These are phyloP conservation scores for Podosphaera fusca DNA, from an alignment of 2,329 filamentous ascomycete species.

Conservation along the genomic window DNA sequence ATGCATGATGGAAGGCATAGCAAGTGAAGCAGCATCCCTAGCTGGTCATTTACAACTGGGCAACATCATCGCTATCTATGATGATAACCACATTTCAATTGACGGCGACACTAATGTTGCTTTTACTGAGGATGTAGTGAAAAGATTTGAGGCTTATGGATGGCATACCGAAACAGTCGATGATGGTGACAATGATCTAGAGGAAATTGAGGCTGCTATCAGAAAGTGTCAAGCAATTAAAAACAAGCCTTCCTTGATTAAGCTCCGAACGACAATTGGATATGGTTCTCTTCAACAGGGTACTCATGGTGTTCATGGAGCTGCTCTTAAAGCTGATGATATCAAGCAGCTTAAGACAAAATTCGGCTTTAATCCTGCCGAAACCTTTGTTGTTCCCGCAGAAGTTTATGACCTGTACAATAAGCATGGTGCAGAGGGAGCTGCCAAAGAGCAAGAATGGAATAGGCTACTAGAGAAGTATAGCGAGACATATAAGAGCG, in stretches of 20 bases:
- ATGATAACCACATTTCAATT: constrained; percentile 93
- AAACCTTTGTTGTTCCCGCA: constrained; percentile 83
- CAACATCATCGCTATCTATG: constrained; percentile 91
- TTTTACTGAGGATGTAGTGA: constrained; percentile 89
- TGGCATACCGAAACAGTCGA: constrained; percentile 76
- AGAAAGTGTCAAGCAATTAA: constrained; percentile 65
- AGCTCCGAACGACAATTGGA: constrained; percentile 91
- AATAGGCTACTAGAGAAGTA: constrained; percentile 84
- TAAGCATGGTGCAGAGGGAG: constrained; percentile 68
- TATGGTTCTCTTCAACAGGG: constrained; percentile 85
- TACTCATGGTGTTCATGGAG: constrained; percentile 88
- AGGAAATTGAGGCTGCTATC: constrained; percentile 71
- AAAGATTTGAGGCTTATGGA: constrained; percentile 91
- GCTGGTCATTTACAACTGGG: constrained; percentile 94
- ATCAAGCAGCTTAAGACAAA: constrained; percentile 80
- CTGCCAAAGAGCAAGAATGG: constrained; percentile 83
- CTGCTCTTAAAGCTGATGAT: constrained; percentile 85
- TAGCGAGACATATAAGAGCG: constrained; percentile 47
- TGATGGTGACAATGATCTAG: constrained; percentile 75
- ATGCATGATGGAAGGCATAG: constrained; percentile 96
- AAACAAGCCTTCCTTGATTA: constrained; percentile 93
- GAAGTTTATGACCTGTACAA: constrained; percentile 80
- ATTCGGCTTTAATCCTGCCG: constrained; percentile 87
- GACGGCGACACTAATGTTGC: constrained; percentile 90
- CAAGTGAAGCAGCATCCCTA: constrained; percentile 72